These are phyloP conservation scores for Sugiyamaella chiloensis DNA, from an alignment of 805 yeast genomes.

Conservation along the genomic window DNA sequence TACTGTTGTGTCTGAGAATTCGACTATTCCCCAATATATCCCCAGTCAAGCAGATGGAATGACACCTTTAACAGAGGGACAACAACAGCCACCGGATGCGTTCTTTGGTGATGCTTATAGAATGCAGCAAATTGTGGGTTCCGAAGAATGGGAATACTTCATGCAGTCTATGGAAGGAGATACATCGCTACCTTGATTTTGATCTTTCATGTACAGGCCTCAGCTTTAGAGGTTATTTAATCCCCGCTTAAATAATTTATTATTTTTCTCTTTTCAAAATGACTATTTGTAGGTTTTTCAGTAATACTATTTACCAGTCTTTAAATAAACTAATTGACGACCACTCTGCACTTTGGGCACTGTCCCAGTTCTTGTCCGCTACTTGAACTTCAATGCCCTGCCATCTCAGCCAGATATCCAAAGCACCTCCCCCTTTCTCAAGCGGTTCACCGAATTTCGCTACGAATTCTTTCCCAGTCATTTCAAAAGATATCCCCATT, in stretches of 20 bases:
- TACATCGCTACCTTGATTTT: neutral
- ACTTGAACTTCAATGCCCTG: constrained; percentile 37
- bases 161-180: constrained; percentile 18
- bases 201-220: neutral
- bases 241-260: neutral
- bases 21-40: neutral
- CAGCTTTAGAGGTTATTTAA: neutral
- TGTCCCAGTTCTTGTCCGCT: constrained; percentile 37
- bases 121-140: constrained; percentile 21
- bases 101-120: constrained; percentile 17
- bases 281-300: neutral
- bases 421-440: constrained; percentile 43
- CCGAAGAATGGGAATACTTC: constrained; percentile 25
- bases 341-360: constrained; percentile 32
- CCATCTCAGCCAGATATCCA: constrained; percentile 44
- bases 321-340: constrained; percentile 33
- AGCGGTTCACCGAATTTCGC: constrained; percentile 39
- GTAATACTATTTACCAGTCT: neutral
- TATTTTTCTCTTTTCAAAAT: neutral
- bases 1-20: neutral
- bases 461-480: constrained; percentile 34
- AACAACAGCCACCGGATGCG: constrained; percentile 8
- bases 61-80: neutral
- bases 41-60: neutral
- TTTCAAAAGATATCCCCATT: constrained; percentile 11